Conservation (phyloP, 148 eudicot species). For the Cornus florida region DNA sequence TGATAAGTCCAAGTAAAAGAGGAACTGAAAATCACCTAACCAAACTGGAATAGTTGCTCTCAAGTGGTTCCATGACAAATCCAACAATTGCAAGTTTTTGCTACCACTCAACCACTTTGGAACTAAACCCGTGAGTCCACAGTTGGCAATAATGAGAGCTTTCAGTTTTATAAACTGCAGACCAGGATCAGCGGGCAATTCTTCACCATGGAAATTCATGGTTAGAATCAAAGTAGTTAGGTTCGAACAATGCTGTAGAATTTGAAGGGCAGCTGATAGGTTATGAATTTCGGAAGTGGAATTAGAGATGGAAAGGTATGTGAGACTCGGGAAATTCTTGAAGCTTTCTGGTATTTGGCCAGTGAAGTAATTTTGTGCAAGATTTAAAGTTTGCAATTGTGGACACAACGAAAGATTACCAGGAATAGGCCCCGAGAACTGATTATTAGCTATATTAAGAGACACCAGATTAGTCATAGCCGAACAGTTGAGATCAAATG, state of each 20-base stretch:
- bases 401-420: conserved; percentile 22
- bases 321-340: conserved; percentile 17
- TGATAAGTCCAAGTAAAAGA: conserved; percentile 36
- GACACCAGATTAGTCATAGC: conserved; percentile 27
- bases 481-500: conserved; percentile 26
- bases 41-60: conserved; percentile 27
- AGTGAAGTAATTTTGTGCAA: conserved; percentile 21
- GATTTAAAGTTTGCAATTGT: conserved; percentile 18
- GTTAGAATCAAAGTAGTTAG: conserved; percentile 33
- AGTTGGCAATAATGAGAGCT: conserved; percentile 26
- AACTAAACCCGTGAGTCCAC: conserved; percentile 29
- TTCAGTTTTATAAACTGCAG: conserved; percentile 18
- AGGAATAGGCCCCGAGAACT: conserved; percentile 24
- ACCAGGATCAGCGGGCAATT: too few relatives aligned
- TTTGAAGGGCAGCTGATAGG: conserved; percentile 21
- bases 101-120: conserved; percentile 29
- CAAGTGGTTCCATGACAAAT: conserved; percentile 36
- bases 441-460: conserved; percentile 28
- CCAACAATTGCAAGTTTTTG: conserved; percentile 28
- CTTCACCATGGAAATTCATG: too few relatives aligned
- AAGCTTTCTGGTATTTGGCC: conserved; percentile 31
- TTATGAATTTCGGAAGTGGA: conserved; percentile 14
- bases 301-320: conserved; percentile 20
- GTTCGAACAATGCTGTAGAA: conserved; percentile 28
- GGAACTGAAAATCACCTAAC: conserved; percentile 20